Evolutionary conservation across 305 asterid species (phyloP).

Genomic region (Withania somnifera): DNA sequence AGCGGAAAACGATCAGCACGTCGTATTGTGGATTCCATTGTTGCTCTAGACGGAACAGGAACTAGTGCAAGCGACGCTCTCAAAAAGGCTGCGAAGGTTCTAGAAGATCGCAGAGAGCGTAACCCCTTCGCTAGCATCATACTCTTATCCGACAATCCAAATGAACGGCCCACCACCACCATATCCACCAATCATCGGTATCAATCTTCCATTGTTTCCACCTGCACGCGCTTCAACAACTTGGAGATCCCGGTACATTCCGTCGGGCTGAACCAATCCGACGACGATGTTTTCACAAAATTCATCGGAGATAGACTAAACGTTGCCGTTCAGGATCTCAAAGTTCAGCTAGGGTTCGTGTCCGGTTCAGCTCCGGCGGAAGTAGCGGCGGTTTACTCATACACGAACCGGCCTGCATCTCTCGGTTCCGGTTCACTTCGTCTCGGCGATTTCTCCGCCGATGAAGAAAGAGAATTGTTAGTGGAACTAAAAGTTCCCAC

Average conservation of each 20-base stretch:
- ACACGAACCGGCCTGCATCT: conserved; percentile 32
- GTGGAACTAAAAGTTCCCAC: conserved; percentile 77
- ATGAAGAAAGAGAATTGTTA: conserved; percentile 70
- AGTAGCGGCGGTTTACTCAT: conserved; percentile 56
- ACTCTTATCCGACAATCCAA: conserved; percentile 51
- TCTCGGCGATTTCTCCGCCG: conserved; percentile 67
- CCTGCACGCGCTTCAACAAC: conserved; percentile 50
- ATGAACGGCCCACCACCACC: conserved; percentile 24
- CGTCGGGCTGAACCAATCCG: conserved; percentile 22
- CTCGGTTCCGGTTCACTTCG: conserved; percentile 52
- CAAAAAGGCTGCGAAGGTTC: conserved; percentile 81
- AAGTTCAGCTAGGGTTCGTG: conserved; percentile 37
- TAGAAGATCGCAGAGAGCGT: conserved; percentile 84
- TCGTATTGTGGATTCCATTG: conserved; percentile 68
- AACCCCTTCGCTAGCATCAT: conserved; percentile 63
- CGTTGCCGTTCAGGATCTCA: conserved; percentile 46
- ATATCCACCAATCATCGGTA: conserved; percentile 9
- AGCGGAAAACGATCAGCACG: conserved; percentile 72
- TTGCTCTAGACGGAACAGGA: conserved; percentile 49
- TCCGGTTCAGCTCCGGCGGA: conserved; percentile 55
- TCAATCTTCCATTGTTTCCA: conserved; percentile 13
- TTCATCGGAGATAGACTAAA: conserved; percentile 36
- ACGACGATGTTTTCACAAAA: conserved; percentile 30
- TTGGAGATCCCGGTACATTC: conserved; percentile 55
- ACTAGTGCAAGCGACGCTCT: conserved; percentile 57